Conservation (phyloP, 2,329 filamentous ascomycete genomes). For the Talaromyces islandicus region DNA sequence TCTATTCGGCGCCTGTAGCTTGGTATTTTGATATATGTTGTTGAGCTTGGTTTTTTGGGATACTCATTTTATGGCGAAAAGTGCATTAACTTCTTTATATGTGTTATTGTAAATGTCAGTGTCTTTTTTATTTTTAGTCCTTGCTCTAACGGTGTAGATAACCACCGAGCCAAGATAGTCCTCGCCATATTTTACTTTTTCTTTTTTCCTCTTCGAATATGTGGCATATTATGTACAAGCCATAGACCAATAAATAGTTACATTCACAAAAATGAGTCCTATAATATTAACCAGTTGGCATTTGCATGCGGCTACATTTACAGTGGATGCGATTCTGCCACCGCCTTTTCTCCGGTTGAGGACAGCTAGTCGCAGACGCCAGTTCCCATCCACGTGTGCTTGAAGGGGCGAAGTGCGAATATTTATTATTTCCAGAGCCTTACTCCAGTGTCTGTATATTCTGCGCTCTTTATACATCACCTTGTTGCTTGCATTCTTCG, state of each 20-base stretch:
- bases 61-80: background rate
- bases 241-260: background rate
- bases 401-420: background rate
- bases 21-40: background rate
- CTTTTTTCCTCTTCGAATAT: no score
- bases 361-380: constrained; percentile 18
- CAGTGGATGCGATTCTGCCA: constrained; percentile 13
- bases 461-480: background rate
- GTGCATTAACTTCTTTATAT: background rate
- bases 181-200: no score
- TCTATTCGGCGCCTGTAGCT: constrained; percentile 1
- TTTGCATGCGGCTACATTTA: background rate
- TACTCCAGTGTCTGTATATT: background rate
- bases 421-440: background rate
- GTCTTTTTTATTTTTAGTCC: background rate
- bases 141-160: background rate
- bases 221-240: background rate
- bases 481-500: background rate
- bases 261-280: background rate
- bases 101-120: background rate
- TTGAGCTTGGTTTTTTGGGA: background rate
- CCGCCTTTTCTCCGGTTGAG: constrained; percentile 19
- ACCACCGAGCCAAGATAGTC: background rate
- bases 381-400: background rate
- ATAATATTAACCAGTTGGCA: background rate